phyloP scores from a whole-genome alignment of 257 asterid genomes.

The Solanum infundibuliforme region DNA sequence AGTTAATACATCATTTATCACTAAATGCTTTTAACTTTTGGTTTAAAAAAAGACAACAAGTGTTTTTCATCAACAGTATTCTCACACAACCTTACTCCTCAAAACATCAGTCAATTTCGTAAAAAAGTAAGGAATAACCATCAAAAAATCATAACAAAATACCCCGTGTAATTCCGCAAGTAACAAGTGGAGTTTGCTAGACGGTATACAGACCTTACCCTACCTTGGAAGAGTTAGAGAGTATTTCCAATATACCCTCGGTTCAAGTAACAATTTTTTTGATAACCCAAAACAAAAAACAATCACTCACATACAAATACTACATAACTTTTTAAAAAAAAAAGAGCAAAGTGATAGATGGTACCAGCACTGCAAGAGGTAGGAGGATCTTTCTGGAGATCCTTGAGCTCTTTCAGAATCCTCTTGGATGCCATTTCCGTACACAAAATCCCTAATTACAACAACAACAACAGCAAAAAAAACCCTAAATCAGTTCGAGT shows the following conservation, averaged over 20 bases:
- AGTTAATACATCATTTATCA: not conserved
- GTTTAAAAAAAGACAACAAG: not conserved
- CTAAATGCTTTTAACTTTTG: not conserved
- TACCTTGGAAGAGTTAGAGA: not conserved
- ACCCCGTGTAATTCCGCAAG: not conserved
- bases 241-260: not conserved
- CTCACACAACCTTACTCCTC: not conserved
- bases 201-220: not conserved
- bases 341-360: not conserved
- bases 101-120: not conserved
- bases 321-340: not conserved
- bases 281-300: not conserved
- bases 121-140: not conserved
- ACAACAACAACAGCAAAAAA: slow-evolving; percentile 2
- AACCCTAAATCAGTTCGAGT: slow-evolving; percentile 7
- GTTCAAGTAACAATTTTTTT: not conserved
- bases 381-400: slow-evolving; percentile 33
- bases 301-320: not conserved
- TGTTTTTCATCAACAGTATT: not conserved
- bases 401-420: slow-evolving; percentile 29
- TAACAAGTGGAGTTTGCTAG: not conserved
- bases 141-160: not conserved
- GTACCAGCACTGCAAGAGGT: slow-evolving; percentile 29
- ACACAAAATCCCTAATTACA: not conserved
- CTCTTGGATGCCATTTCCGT: slow-evolving; percentile 22